Evolutionary conservation across 371 early-diverging fungal genomes (phyloP), one percentile per base, ranked within the genome.

Genomic region (Mucor mucedo): DNA sequence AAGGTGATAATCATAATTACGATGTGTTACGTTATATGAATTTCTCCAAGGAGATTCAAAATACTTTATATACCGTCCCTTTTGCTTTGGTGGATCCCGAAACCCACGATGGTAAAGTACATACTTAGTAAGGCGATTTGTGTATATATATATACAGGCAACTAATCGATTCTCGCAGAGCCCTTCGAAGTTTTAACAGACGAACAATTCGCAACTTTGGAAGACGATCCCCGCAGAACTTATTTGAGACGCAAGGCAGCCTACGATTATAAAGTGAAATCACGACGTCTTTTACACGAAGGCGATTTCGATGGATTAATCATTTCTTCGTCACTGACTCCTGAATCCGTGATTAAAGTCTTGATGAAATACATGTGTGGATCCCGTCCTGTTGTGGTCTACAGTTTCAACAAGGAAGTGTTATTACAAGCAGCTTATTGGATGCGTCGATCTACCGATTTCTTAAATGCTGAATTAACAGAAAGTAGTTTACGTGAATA

Each of bases 401-500:
- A 95, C 71, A 86, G 89, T 56, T 80, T 84, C 50, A 71, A 82
- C 72, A 94, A 94, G 77, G 97, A 98, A 78, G 84, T 89, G 33
- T 79, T 97, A 39, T 48, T 92, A 9, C 84, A 86, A 35, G 78
- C 91, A 3, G 91, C 85, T 53, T 76, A 83, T 8, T 86, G 85
- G 75, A 86, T 96, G 85, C 85, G 93, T 40, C 75, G 77, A 52
- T 87, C 89, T 4, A 74, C 73, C 0, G 85, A 87, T 11, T 95
- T 84, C 60, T 62, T 97, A 39, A 91, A 93, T 52, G 89, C 91
- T 10, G 90, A 93, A 65, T 66, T 98, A 39, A 87, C 91, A 0
- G 96, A 96, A 68, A 92, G 92, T 65, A 94, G 92, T 90, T 69
- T 95, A 40, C 83, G 98, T 21, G 89, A 93, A 66, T 95, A 96